These are phyloP conservation scores for Tilletia horrida DNA, from an alignment of 1,284 basidiomycete species.

Conservation along the genomic window DNA sequence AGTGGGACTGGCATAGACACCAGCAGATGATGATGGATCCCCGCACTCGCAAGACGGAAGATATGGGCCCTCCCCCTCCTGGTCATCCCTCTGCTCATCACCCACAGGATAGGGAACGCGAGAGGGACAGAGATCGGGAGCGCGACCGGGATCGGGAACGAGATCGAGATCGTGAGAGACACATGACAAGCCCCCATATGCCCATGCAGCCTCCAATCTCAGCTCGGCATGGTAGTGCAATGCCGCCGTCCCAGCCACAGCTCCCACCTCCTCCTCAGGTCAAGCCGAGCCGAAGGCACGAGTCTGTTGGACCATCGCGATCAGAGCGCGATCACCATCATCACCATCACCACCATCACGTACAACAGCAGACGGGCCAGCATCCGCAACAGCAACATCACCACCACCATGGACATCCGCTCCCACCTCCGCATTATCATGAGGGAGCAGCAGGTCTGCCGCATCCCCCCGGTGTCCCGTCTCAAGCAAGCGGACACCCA, in stretches of 20 bases:
- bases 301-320: not conserved
- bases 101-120: constrained; percentile 12
- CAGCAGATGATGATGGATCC: too few species aligned
- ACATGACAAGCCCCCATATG: not conserved
- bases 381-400: too few species aligned
- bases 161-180: constrained; percentile 29
- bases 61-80: too few species aligned
- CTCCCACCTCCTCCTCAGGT: not conserved
- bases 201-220: not conserved
- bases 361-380: not conserved
- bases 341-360: not conserved
- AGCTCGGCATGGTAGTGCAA: not conserved
- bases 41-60: too few species aligned
- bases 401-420: too few species aligned
- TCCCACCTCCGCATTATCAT: too few species aligned
- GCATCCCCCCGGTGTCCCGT: too few species aligned
- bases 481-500: too few species aligned
- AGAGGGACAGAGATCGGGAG: constrained; percentile 17
- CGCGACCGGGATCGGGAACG: constrained; percentile 22
- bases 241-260: not conserved
- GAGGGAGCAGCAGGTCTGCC: too few species aligned
- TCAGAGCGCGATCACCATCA: not conserved
- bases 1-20: constrained; percentile 2
- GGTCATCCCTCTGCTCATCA: not conserved
- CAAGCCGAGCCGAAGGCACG: not conserved